Percentiles rank a stretch among this genome's conserved stretches.
Conservation (phyloP, 1,284 basidiomycete species). For the Boletus mariae region DNA sequence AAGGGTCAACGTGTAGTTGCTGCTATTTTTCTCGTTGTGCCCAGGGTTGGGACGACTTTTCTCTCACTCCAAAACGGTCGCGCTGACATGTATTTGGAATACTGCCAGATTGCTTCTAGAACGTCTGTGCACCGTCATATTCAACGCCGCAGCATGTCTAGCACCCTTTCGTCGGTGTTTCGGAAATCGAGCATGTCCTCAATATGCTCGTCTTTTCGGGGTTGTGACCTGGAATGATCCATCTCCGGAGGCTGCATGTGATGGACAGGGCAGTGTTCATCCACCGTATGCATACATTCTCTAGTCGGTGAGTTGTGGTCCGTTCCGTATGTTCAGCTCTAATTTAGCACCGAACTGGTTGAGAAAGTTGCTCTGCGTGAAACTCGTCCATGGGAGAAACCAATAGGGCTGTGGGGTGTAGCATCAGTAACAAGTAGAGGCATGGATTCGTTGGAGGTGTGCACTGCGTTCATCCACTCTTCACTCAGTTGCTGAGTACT, state of each 20-base stretch:
- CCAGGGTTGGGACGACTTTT: slow-evolving; percentile 50
- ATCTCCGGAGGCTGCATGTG: slow-evolving; percentile 12
- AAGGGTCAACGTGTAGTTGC: slow-evolving; percentile 65
- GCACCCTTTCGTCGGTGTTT: slow-evolving; percentile 78
- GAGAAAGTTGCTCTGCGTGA: slow-evolving; percentile 80
- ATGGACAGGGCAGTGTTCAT: slow-evolving; percentile 11
- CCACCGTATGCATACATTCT: slow-evolving; percentile 42
- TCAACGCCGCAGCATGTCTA: slow-evolving; percentile 34
- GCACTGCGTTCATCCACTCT: slow-evolving; percentile 25
- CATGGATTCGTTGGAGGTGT: slow-evolving; percentile 76
- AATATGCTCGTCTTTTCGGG: slow-evolving; percentile 73
- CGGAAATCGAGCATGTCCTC: slow-evolving; percentile 81
- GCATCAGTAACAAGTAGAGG: slow-evolving; percentile 79
- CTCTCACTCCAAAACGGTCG: slow-evolving; percentile 3
- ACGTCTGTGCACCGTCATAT: slow-evolving; percentile 62
- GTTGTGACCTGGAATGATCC: slow-evolving; percentile 72
- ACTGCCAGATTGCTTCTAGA: slow-evolving; percentile 78
- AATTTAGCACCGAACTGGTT: slow-evolving; percentile 71
- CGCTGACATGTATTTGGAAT: slow-evolving; percentile 25
- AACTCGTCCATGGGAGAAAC: background rate
- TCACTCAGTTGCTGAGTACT: slow-evolving; percentile 5
- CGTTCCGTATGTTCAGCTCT: slow-evolving; percentile 3
- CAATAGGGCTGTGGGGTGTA: slow-evolving; percentile 54
- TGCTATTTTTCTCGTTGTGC: slow-evolving; percentile 72
- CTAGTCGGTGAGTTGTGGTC: slow-evolving; percentile 39